Conservation (phyloP, 2,329 filamentous ascomycete genomes). For the Fusarium sp. region DNA sequence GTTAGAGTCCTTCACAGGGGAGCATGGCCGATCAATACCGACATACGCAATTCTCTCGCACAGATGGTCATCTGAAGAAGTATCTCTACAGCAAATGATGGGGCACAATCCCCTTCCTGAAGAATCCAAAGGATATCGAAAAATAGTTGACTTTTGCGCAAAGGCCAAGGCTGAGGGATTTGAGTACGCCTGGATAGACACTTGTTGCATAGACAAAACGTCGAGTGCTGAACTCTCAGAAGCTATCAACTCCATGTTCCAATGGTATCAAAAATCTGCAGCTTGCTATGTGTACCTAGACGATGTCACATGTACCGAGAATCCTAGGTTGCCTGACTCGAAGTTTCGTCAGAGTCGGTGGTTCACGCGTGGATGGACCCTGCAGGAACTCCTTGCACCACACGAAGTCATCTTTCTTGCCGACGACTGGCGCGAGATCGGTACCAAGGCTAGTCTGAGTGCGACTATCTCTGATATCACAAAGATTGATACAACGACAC, state of each 20-base stretch:
- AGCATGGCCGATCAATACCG: constrained; percentile 2
- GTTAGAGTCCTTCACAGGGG: constrained; percentile 16
- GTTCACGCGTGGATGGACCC: constrained; percentile 18
- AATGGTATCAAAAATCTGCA: constrained; percentile 8
- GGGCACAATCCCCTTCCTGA: not conserved
- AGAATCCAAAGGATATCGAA: constrained; percentile 6
- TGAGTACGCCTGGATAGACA: constrained; percentile 21
- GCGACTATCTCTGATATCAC: not conserved
- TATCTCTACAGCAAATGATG: constrained; percentile 2
- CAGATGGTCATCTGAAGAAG: constrained; percentile 14
- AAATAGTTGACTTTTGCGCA: constrained; percentile 16
- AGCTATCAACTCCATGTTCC: constrained; percentile 18
- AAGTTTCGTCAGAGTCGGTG: constrained; percentile 13
- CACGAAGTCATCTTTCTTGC: constrained; percentile 22
- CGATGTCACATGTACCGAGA: not conserved
- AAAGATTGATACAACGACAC: constrained; percentile 7
- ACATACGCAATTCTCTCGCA: constrained; percentile 17
- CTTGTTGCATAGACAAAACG: constrained; percentile 25
- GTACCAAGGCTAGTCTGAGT: constrained; percentile 1
- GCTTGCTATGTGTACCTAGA: constrained; percentile 15
- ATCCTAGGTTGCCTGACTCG: not conserved
- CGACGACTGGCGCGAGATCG: not conserved
- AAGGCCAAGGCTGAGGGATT: constrained; percentile 20
- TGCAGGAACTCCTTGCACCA: constrained; percentile 16
- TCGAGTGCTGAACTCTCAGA: constrained; percentile 21